Base-by-base conservation (phyloP, 108 stramenopile genomes). In the Fistulifera solaris region DNA sequence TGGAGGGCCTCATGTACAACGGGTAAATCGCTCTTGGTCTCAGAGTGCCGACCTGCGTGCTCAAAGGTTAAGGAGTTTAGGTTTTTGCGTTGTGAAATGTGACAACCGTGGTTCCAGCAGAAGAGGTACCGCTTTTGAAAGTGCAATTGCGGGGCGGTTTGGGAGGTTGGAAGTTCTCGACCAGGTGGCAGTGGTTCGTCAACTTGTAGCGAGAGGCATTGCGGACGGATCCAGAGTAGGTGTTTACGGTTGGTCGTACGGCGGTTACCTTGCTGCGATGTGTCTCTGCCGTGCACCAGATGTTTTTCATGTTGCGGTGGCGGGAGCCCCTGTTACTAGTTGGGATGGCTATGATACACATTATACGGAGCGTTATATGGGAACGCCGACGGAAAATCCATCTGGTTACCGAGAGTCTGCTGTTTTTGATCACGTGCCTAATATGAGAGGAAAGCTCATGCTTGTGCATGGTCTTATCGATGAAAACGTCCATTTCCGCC, bases 301-400 rank as follows among this genome's bases (percentile, higher is more conserved):
- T 58, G 73, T 89, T 5, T 97, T 97, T 63, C 74, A 75, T 15
- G 80, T 66, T 12, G 94, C 83, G 28, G 92, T 95, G 1, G 75
- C 89, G 8, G 96, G 96, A 21, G 96, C 94, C 2, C 96, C 96
- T 1, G 96, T 97, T 12, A 94, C 96, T 16, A 61, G 77, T 38
- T 97, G 96, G 96, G 87, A 94, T 59, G 88, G 87, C 18, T 97
- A 97, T 59, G 96, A 97, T 60, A 94, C 94, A 17, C 91, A 93
- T 59, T 95, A 97, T 71, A 97, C 96, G 8, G 96, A 97, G 52
- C 60, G 96, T 12, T 97, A 95, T 73, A 94, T 94, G 91, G 85
- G 91, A 15, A 53, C 76, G 40, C 94, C 94, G 1, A 38, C 63
- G 8, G 79, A 81, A 10, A 89, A 93, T 67, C 64, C 74, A 0